Conservation (phyloP, 1,284 basidiomycete species). For the Cerrena zonata region DNA sequence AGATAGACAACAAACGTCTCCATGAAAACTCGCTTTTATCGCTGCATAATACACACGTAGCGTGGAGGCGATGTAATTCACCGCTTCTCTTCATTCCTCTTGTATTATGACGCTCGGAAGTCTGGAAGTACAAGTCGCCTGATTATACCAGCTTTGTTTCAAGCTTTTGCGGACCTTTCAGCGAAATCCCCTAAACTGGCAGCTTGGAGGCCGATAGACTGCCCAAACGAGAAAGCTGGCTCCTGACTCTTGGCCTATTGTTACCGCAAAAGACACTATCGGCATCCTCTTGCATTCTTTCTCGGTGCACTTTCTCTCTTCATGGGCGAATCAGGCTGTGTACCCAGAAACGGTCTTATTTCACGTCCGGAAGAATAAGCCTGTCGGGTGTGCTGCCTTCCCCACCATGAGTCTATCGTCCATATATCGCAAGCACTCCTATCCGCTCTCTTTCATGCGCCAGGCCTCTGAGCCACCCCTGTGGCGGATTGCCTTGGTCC, state of each 20-base stretch:
- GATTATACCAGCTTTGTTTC: too few relatives aligned
- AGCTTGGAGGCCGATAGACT: neutral
- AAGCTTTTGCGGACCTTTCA: neutral
- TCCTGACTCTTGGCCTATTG: slow-evolving; percentile 7
- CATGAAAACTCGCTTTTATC: too few relatives aligned
- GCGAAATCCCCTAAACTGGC: neutral
- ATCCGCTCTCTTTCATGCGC: slow-evolving; percentile 1
- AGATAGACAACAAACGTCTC: too few relatives aligned
- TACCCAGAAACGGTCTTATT: slow-evolving; percentile 6
- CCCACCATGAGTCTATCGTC: slow-evolving; percentile 2
- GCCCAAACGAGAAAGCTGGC: neutral
- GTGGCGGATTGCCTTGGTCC: slow-evolving; percentile 1
- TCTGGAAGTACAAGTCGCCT: too few relatives aligned
- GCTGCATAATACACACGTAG: too few relatives aligned
- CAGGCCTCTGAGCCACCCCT: slow-evolving; percentile 1
- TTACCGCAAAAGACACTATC: slow-evolving; percentile 6
- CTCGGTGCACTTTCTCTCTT: slow-evolving; percentile 4
- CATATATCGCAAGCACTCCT: slow-evolving; percentile 8
- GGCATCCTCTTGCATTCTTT: neutral
- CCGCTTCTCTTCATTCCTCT: too few relatives aligned
- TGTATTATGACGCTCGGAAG: too few relatives aligned
- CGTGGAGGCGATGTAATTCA: too few relatives aligned
- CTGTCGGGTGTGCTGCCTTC: slow-evolving; percentile 1
- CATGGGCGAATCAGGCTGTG: slow-evolving; percentile 1
- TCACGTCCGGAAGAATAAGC: slow-evolving; percentile 1